Evolutionary conservation across 352 stramenopile species (phyloP).

Genomic region (Pythium oligandrum): DNA sequence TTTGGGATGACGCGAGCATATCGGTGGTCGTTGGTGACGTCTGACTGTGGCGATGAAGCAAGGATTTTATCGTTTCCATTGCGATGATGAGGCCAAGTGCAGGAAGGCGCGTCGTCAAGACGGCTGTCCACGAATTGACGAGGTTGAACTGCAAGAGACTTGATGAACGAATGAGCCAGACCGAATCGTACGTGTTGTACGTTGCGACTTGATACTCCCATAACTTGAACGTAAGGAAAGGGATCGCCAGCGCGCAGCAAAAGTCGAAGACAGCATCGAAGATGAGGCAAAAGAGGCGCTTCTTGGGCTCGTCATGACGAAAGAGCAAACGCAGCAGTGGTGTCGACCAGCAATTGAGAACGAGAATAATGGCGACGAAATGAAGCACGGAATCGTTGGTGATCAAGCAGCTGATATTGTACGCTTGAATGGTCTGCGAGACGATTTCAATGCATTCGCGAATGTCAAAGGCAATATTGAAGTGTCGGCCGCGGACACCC

Average conservation of each 20-base stretch:
- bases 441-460: constrained; percentile 17
- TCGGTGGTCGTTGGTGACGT: not conserved
- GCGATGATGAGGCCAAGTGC: constrained; percentile 14
- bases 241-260: constrained; percentile 23
- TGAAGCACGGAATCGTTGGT: constrained; percentile 18
- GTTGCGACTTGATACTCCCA: constrained; percentile 20
- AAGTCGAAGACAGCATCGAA: constrained; percentile 22
- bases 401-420: constrained; percentile 19
- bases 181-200: constrained; percentile 15
- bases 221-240: constrained; percentile 17
- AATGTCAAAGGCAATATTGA: constrained; percentile 14
- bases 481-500: constrained; percentile 13
- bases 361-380: constrained; percentile 15
- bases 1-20: too few relatives aligned
- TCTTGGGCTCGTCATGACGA: constrained; percentile 8
- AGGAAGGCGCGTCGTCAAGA: constrained; percentile 16
- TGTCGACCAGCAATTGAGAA: constrained; percentile 24
- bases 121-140: constrained; percentile 16
- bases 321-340: constrained; percentile 9
- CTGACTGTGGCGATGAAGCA: constrained; percentile 9
- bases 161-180: constrained; percentile 20
- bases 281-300: constrained; percentile 17
- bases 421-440: constrained; percentile 17
- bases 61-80: constrained; percentile 14
- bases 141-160: constrained; percentile 20